Conservation (phyloP, 139 green algal species). For the Closterium sp. region DNA sequence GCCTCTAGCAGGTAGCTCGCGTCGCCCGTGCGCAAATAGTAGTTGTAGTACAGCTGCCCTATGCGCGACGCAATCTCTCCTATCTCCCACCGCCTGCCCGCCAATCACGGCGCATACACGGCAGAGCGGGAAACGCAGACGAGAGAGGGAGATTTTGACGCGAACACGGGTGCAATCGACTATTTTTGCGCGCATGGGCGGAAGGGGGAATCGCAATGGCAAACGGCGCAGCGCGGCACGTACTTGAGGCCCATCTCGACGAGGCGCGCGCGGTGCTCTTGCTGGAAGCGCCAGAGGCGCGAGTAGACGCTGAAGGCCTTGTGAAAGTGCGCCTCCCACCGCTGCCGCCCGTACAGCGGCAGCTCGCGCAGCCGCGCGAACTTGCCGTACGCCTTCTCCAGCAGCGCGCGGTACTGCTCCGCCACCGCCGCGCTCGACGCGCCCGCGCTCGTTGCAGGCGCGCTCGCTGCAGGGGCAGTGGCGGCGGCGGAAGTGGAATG, state of each 20-base stretch:
- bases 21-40: conserved; percentile 65
- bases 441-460: not conserved
- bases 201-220: not conserved
- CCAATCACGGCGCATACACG: not conserved
- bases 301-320: conserved; percentile 61
- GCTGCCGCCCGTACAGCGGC: conserved; percentile 53
- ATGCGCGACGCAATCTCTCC: conserved; percentile 69
- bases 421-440: not conserved
- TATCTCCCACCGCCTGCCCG: conserved; percentile 41
- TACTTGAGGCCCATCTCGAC: conserved; percentile 60
- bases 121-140: not conserved
- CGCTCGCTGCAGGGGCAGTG: not conserved
- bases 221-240: not conserved
- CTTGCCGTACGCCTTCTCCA: conserved; percentile 44
- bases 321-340: conserved; percentile 57
- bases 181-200: not conserved
- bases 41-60: conserved; percentile 67
- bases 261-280: conserved; percentile 53
- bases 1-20: conserved; percentile 62
- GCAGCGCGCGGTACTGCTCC: conserved; percentile 26
- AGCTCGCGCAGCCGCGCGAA: conserved; percentile 54
- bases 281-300: conserved; percentile 65
- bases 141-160: not conserved
- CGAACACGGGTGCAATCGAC: not conserved
- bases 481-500: too few species aligned